Evolutionary conservation across 2,329 filamentous ascomycete genomes (phyloP).

Genomic region (Myriosclerotinia scirpicola): DNA sequence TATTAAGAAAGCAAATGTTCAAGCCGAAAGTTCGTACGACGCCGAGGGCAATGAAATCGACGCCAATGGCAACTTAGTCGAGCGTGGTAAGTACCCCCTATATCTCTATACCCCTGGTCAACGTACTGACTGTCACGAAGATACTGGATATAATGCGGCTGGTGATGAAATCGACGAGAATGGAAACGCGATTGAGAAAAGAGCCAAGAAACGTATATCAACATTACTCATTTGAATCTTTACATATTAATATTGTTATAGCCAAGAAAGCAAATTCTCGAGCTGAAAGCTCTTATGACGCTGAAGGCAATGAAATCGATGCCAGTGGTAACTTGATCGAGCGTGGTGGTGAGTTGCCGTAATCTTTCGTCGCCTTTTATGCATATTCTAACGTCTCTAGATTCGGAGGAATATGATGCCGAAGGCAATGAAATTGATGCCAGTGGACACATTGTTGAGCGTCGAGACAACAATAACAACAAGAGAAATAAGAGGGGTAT

Average conservation of each 20-base stretch:
- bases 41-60: not conserved
- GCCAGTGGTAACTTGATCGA: not conserved
- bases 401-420: not conserved
- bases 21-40: not conserved
- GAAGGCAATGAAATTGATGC: conserved; percentile 9
- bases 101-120: not conserved
- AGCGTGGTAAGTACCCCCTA: not conserved
- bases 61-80: not conserved
- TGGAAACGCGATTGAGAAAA: not conserved
- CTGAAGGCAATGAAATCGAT: not conserved
- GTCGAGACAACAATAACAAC: not conserved
- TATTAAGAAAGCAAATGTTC: not conserved
- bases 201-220: not conserved
- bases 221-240: too few relatives aligned
- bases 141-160: conserved; percentile 3
- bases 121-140: not conserved
- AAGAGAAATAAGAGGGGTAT: conserved; percentile 1
- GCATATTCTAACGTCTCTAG: too few relatives aligned
- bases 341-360: not conserved
- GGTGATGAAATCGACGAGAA: conserved; percentile 17
- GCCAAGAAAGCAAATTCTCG: not conserved
- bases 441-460: not conserved
- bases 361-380: too few relatives aligned
- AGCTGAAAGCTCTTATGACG: conserved; percentile 2
- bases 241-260: too few relatives aligned